A percentile compares a stretch with the other conserved stretches of the same genome.
Evolutionary conservation across 2,329 filamentous ascomycete species (phyloP).

Genomic region (Penicillium palitans): DNA sequence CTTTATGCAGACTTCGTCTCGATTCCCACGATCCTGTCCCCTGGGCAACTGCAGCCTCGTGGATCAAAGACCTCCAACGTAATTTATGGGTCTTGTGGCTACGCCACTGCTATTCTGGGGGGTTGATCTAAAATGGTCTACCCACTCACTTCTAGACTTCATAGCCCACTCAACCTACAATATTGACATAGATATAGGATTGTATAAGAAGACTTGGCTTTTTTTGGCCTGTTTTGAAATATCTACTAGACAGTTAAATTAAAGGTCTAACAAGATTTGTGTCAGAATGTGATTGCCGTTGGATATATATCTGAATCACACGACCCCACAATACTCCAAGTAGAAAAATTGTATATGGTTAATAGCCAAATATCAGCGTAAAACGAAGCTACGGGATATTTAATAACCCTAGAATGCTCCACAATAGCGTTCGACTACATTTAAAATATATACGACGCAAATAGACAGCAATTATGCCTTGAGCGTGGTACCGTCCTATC

Average conservation of each 20-base stretch:
- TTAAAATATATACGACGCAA: neutral
- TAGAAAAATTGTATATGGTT: too few relatives aligned
- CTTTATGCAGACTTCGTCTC: neutral
- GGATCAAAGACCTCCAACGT: neutral
- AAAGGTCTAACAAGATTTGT: neutral
- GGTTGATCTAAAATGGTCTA: neutral
- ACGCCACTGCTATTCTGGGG: conserved; percentile 3
- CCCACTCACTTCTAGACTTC: conserved; percentile 3
- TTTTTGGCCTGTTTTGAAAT: neutral
- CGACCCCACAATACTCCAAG: neutral
- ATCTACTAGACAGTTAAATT: too few relatives aligned
- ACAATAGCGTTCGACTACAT: too few relatives aligned
- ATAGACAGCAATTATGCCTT: neutral
- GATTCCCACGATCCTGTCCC: neutral
- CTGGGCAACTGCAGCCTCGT: neutral
- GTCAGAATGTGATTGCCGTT: neutral
- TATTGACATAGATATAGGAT: neutral
- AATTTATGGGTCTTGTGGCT: conserved; percentile 11
- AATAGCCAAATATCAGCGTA: neutral
- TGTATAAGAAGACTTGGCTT: neutral
- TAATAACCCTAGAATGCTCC: too few relatives aligned
- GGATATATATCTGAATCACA: neutral
- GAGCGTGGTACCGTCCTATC: neutral
- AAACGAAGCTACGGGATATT: neutral
- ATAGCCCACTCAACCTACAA: neutral